Conservation (phyloP, 164 flowering plant genomes). For the Sedum album region DNA sequence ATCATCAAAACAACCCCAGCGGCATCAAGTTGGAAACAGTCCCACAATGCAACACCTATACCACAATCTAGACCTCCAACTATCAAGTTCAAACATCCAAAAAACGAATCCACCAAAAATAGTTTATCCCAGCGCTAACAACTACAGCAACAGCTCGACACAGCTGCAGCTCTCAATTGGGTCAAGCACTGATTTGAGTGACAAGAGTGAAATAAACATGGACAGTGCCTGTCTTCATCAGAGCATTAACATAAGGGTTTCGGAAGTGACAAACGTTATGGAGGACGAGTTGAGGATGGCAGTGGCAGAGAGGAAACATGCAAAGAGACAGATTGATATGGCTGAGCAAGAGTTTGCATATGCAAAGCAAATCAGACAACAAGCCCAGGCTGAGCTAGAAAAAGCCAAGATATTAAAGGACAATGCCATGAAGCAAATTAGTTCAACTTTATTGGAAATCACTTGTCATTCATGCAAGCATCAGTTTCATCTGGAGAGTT, state of each 20-base stretch:
- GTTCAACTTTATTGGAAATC: slow-evolving; percentile 7
- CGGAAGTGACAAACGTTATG: background rate
- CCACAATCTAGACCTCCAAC: slow-evolving; percentile 10
- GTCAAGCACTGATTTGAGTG: slow-evolving; percentile 10
- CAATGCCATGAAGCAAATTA: slow-evolving; percentile 7
- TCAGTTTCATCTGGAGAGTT: background rate
- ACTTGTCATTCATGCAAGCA: slow-evolving; percentile 10
- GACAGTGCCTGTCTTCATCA: background rate
- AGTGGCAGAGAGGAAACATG: slow-evolving; percentile 9
- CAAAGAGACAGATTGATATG: slow-evolving; percentile 5
- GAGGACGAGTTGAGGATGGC: slow-evolving; percentile 10
- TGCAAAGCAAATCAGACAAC: slow-evolving; percentile 5
- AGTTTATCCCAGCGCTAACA: background rate
- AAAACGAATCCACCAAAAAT: background rate
- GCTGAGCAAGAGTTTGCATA: slow-evolving; percentile 9
- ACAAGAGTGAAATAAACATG: slow-evolving; percentile 2
- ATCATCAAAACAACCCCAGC: background rate
- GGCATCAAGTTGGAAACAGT: background rate
- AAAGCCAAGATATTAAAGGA: slow-evolving; percentile 3
- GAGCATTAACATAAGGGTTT: background rate
- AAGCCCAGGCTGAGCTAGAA: slow-evolving; percentile 8
- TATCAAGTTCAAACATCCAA: background rate
- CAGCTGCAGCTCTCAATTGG: slow-evolving; percentile 10
- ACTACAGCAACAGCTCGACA: background rate
- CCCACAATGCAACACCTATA: background rate